phyloP scores from a whole-genome alignment of 768 basidiomycete genomes.

The Artomyces pyxidatus region DNA sequence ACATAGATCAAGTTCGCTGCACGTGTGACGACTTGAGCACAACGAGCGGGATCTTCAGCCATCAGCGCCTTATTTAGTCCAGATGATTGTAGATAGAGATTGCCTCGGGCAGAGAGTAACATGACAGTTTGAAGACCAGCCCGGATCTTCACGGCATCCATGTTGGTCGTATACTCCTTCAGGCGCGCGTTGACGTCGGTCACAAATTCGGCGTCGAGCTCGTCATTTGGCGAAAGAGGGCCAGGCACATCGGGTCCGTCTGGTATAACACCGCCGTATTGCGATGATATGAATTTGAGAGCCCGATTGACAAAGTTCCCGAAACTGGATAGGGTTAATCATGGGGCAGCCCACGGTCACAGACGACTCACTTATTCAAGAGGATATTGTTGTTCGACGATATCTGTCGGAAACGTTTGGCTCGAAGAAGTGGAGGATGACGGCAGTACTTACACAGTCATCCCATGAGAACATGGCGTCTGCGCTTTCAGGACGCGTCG shows the following conservation, averaged over 20 bases:
- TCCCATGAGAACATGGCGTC: constrained; percentile 98
- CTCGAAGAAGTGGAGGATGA: neutral
- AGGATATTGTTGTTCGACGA: constrained; percentile 89
- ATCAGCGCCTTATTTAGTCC: constrained; percentile 88
- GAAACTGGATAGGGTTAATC: constrained; percentile 41
- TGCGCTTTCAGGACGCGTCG: constrained; percentile 85
- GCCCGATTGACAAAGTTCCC: constrained; percentile 97
- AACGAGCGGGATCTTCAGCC: constrained; percentile 70
- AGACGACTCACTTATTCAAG: constrained; percentile 70
- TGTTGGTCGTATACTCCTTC: constrained; percentile 71
- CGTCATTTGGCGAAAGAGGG: constrained; percentile 59
- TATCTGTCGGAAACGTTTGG: constrained; percentile 40
- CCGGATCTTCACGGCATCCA: constrained; percentile 90
- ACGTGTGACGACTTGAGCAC: constrained; percentile 83
- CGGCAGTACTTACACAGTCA: constrained; percentile 65
- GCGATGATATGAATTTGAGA: constrained; percentile 86
- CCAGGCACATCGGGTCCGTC: constrained; percentile 67
- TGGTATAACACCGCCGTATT: constrained; percentile 74
- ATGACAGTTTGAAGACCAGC: constrained; percentile 84
- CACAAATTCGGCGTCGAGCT: constrained; percentile 68
- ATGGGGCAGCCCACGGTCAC: neutral
- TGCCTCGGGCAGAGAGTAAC: constrained; percentile 82
- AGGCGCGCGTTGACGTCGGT: constrained; percentile 71
- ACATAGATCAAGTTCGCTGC: constrained; percentile 91
- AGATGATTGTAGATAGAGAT: constrained; percentile 89